phyloP scores from a whole-genome alignment of 306 rosid genomes.

The Lagenaria siceraria region DNA sequence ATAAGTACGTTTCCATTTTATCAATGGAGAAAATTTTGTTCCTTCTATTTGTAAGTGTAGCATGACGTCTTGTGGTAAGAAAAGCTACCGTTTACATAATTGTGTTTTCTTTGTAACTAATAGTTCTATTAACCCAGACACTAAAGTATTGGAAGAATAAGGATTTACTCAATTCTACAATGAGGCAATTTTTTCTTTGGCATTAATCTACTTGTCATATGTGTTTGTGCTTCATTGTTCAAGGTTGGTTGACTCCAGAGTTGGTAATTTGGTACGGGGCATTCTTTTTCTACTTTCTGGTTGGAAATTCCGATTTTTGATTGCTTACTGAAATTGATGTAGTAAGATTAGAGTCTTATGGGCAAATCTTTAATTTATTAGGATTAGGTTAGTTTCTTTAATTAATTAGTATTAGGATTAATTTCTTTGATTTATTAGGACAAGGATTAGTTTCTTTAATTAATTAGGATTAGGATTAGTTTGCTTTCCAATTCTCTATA shows the following conservation, averaged over 20 bases:
- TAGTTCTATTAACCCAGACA: neutral
- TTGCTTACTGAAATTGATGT: too few relatives aligned
- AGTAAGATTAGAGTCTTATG: too few relatives aligned
- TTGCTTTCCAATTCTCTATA: too few relatives aligned
- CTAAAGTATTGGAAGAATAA: neutral
- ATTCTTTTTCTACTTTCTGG: neutral
- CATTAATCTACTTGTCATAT: neutral
- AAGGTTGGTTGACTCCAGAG: neutral
- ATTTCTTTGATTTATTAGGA: too few relatives aligned
- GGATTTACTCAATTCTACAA: neutral
- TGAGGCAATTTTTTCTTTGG: neutral
- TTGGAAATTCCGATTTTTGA: neutral
- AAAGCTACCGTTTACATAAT: neutral
- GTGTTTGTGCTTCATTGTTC: neutral
- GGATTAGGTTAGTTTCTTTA: too few relatives aligned
- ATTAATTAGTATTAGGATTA: too few relatives aligned
- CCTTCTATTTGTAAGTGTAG: neutral
- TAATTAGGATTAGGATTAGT: too few relatives aligned
- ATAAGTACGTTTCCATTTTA: neutral
- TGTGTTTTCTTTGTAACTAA: neutral
- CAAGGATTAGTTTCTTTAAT: too few relatives aligned
- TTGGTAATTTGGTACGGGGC: too few relatives aligned
- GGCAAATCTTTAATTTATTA: too few relatives aligned
- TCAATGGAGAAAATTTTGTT: neutral
- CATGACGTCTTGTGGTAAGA: neutral